A percentile compares a stretch with the other conserved stretches of the same genome.
phyloP scores from a whole-genome alignment of 2,329 filamentous ascomycete species.

The Penicillium verrucosum region DNA sequence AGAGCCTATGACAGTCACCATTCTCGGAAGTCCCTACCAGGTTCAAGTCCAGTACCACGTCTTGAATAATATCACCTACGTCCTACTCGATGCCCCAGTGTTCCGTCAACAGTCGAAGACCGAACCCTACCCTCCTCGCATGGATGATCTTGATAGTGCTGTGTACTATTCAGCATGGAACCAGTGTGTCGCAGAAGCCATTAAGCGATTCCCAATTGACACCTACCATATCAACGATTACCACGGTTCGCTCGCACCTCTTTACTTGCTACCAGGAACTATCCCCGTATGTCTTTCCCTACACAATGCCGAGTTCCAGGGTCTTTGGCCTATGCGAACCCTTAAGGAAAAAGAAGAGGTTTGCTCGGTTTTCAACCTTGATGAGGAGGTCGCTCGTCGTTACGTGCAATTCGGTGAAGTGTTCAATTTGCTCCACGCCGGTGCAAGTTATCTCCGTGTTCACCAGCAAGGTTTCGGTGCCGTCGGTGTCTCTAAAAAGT shows the following conservation, averaged over 20 bases:
- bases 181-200: slow-evolving; percentile 63
- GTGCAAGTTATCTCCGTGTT: slow-evolving; percentile 62
- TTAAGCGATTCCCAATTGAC: slow-evolving; percentile 61
- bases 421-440: slow-evolving; percentile 67
- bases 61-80: slow-evolving; percentile 65
- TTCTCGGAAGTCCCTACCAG: slow-evolving; percentile 59
- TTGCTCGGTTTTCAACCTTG: slow-evolving; percentile 63
- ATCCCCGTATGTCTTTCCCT: slow-evolving; percentile 62
- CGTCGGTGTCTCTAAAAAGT: slow-evolving; percentile 67
- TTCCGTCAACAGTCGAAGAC: slow-evolving; percentile 63
- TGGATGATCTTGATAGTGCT: slow-evolving; percentile 66
- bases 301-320: slow-evolving; percentile 70
- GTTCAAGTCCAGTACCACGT: slow-evolving; percentile 63
- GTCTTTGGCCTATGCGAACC: slow-evolving; percentile 65
- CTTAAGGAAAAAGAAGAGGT: slow-evolving; percentile 60
- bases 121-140: slow-evolving; percentile 64
- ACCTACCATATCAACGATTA: slow-evolving; percentile 67
- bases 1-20: slow-evolving; percentile 60
- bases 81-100: slow-evolving; percentile 64
- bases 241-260: slow-evolving; percentile 60
- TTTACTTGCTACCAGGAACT: slow-evolving; percentile 61
- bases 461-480: slow-evolving; percentile 67
- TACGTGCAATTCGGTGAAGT: slow-evolving; percentile 68
- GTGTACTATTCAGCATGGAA: slow-evolving; percentile 70
- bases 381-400: slow-evolving; percentile 53